Conservation (phyloP, 768 basidiomycete species). For the Scleroderma citrinum region DNA sequence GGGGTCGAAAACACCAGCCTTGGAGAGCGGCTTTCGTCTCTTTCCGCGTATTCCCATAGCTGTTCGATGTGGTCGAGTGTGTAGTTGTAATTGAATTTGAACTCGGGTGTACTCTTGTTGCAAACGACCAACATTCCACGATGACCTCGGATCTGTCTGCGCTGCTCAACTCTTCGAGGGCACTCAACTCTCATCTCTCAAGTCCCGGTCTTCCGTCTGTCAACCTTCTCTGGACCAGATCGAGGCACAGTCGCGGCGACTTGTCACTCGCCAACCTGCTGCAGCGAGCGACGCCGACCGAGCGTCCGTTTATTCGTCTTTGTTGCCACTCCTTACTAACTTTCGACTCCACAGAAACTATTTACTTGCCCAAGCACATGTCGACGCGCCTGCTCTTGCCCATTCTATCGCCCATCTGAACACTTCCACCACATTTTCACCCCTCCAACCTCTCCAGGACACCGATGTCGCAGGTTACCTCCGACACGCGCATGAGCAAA, state of each 20-base stretch:
- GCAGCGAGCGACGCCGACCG: slow-evolving; percentile 61
- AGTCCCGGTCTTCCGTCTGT: slow-evolving; percentile 83
- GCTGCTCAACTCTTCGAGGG: slow-evolving; percentile 64
- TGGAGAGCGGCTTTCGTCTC: slow-evolving; percentile 6
- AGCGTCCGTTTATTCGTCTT: slow-evolving; percentile 49
- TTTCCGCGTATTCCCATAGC: too few species aligned
- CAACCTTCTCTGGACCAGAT: slow-evolving; percentile 92
- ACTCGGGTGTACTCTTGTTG: too few species aligned
- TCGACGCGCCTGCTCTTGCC: slow-evolving; percentile 86
- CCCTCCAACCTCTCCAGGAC: slow-evolving; percentile 89
- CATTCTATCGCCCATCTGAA: slow-evolving; percentile 81
- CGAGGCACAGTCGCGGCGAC: slow-evolving; percentile 83
- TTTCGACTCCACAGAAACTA: slow-evolving; percentile 55
- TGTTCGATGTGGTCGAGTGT: too few species aligned
- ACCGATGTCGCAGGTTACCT: slow-evolving; percentile 92
- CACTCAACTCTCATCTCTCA: slow-evolving; percentile 71
- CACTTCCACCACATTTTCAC: slow-evolving; percentile 76
- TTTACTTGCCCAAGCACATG: slow-evolving; percentile 87
- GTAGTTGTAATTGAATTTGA: too few species aligned
- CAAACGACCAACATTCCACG: too few species aligned
- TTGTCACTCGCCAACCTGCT: slow-evolving; percentile 67
- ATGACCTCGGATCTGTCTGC: slow-evolving; percentile 53
- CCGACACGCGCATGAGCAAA: slow-evolving; percentile 92
- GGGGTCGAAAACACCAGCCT: slow-evolving; percentile 31
- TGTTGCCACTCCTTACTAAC: slow-evolving; percentile 2